phyloP scores from a whole-genome alignment of 1,284 basidiomycete species.

The Paramarasmius palmivorus region DNA sequence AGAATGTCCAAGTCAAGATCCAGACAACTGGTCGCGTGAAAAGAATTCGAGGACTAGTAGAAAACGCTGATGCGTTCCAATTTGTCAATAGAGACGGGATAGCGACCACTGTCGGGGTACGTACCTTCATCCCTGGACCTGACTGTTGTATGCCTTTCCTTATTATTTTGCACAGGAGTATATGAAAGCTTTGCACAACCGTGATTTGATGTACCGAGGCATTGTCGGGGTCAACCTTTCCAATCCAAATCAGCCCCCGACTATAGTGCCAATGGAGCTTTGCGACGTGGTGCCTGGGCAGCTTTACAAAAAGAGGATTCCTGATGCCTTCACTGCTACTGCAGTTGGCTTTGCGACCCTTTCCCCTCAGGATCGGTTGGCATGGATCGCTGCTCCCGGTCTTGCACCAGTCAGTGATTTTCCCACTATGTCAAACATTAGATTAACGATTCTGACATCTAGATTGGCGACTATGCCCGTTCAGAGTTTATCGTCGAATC shows the following conservation, averaged over 20 bases:
- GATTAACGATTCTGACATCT: background rate
- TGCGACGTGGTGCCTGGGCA: slow-evolving; percentile 47
- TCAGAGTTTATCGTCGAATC: slow-evolving; percentile 30
- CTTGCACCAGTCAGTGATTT: background rate
- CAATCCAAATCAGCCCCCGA: slow-evolving; percentile 23
- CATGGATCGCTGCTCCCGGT: background rate
- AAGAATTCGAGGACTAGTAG: slow-evolving; percentile 3
- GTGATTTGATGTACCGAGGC: slow-evolving; percentile 29
- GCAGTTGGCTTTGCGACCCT: slow-evolving; percentile 46
- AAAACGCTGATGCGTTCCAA: slow-evolving; percentile 20
- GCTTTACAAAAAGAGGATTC: slow-evolving; percentile 46
- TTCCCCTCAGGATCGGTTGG: slow-evolving; percentile 26
- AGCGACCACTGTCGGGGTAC: slow-evolving; percentile 34
- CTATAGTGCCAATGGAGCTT: slow-evolving; percentile 49
- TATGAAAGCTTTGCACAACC: slow-evolving; percentile 32
- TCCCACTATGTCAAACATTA: background rate
- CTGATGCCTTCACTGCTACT: slow-evolving; percentile 33
- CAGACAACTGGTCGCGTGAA: background rate
- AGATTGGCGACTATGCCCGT: slow-evolving; percentile 23
- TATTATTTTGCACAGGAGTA: slow-evolving; percentile 29
- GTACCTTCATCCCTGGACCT: slow-evolving; percentile 2
- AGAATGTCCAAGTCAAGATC: background rate
- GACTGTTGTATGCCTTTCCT: background rate
- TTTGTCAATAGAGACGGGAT: slow-evolving; percentile 33
- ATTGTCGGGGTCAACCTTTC: slow-evolving; percentile 40